Evolutionary conservation across 2,329 filamentous ascomycete genomes (phyloP), one percentile per base, ranked within the genome.

Genomic region (Cercospora citrullina): DNA sequence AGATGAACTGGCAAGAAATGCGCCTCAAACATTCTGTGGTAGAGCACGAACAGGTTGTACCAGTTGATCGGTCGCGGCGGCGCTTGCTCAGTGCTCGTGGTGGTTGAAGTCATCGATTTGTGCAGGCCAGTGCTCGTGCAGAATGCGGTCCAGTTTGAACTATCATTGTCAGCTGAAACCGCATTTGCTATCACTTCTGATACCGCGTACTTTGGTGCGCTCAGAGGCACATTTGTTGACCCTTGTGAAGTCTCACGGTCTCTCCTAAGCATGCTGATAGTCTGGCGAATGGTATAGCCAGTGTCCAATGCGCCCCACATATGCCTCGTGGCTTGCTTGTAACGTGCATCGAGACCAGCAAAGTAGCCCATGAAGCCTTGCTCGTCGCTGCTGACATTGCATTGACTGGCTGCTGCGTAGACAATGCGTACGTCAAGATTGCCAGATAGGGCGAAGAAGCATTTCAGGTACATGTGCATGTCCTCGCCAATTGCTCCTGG

Each of bases 381-480:
- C 9, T 84, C 84, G 39, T 86, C 85, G 53, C 87, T 88, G 60
- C 87, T 87, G 61, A 91, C 88, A 73, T 92, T 91, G 79, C 85
- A 91, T 77, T 91, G 90, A 79, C 89, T 91, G 67, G 91, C 89
- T 2, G 90, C 89, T 69, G 87, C 89, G 72, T 89, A 81, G 31
- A 92, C 84, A 3, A 89, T 87, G 60, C 86, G 84, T 58, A 86
- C 86, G 12, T 87, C 88, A 64, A 92, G 76, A 75, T 91, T 88
- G 3, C 90, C 90, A 69, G 90, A 90, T 18, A 91, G 84, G 0
- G 89, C 88, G 71, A 92, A 92, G 81, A 92, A 92, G 77, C 89
- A 91, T 82, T 92, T 92, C 70, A 92, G 83, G 75, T 90, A 90
- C 90, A 92, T 92, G 80, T 92, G 90, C 75, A 92, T 79, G 75